Evolutionary conservation across 352 stramenopile species (phyloP).

Genomic region (Phytophthora megakarya): DNA sequence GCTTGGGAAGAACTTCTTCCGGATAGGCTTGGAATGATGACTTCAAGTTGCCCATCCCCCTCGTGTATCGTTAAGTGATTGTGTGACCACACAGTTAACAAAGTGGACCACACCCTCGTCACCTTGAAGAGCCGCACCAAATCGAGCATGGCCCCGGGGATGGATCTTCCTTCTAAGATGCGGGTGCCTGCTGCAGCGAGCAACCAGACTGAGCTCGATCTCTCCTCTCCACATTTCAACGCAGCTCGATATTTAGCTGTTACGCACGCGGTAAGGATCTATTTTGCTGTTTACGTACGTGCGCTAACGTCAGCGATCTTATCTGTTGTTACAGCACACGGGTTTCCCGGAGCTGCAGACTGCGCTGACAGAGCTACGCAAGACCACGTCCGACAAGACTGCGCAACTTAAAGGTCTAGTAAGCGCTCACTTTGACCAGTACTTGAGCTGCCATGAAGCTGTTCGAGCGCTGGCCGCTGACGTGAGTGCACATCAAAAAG

Average conservation of each 20-base stretch:
- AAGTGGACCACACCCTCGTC: background rate
- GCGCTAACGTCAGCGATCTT: background rate
- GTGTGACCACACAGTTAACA: background rate
- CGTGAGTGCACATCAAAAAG: constrained; percentile 62
- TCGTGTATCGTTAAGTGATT: background rate
- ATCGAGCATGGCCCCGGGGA: constrained; percentile 12
- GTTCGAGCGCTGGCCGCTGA: constrained; percentile 68
- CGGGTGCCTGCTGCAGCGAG: background rate
- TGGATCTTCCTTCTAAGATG: constrained; percentile 6
- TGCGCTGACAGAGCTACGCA: constrained; percentile 71
- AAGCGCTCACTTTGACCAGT: constrained; percentile 84
- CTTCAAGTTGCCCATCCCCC: constrained; percentile 22
- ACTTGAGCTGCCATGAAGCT: constrained; percentile 80
- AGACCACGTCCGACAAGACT: constrained; percentile 82
- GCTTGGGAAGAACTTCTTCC: background rate
- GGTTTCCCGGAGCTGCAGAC: constrained; percentile 64
- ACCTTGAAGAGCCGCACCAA: constrained; percentile 19
- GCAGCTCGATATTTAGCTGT: constrained; percentile 61
- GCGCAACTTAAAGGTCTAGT: constrained; percentile 85
- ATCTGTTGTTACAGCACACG: constrained; percentile 40
- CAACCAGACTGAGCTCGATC: constrained; percentile 47
- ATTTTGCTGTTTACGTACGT: background rate
- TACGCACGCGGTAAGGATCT: constrained; percentile 62
- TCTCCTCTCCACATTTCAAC: constrained; percentile 66
- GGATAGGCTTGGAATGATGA: background rate